Conservation (phyloP, 805 yeast species). For the Saccharomycopsis vini region DNA sequence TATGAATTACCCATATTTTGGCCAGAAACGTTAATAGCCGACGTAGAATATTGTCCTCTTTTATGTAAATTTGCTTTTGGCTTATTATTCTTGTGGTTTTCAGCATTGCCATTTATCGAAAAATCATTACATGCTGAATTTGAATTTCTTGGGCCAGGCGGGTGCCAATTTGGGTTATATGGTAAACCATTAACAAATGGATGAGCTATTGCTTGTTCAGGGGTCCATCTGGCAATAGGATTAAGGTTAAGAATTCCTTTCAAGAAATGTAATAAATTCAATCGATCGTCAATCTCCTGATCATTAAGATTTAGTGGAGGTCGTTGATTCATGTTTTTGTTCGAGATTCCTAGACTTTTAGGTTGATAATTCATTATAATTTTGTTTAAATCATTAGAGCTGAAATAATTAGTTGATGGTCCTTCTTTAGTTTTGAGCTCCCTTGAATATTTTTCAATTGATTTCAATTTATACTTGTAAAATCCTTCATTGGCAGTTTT, state of each 20-base stretch:
- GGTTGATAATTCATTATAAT: constrained; percentile 66
- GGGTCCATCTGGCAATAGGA: constrained; percentile 94
- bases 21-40: constrained; percentile 13
- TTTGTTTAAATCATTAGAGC: constrained; percentile 54
- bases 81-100: not conserved
- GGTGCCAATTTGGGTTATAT: constrained; percentile 46
- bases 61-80: constrained; percentile 8
- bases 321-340: not conserved
- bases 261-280: constrained; percentile 66
- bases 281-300: constrained; percentile 65
- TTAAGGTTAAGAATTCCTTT: constrained; percentile 70
- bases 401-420: constrained; percentile 80
- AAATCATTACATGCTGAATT: not conserved
- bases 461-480: constrained; percentile 33
- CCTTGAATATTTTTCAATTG: constrained; percentile 40
- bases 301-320: constrained; percentile 33
- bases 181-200: constrained; percentile 71
- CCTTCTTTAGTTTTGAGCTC: constrained; percentile 45
- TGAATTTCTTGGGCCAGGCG: constrained; percentile 32
- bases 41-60: constrained; percentile 16
- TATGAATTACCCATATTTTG: too few species aligned
- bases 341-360: constrained; percentile 25
- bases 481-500: constrained; percentile 5
- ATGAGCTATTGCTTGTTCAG: constrained; percentile 87
- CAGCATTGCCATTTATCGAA: not conserved